A percentile compares a stretch with the other conserved stretches of the same genome.
Evolutionary conservation across 106 monocot species (phyloP).

Genomic region (Iris macrosiphon): DNA sequence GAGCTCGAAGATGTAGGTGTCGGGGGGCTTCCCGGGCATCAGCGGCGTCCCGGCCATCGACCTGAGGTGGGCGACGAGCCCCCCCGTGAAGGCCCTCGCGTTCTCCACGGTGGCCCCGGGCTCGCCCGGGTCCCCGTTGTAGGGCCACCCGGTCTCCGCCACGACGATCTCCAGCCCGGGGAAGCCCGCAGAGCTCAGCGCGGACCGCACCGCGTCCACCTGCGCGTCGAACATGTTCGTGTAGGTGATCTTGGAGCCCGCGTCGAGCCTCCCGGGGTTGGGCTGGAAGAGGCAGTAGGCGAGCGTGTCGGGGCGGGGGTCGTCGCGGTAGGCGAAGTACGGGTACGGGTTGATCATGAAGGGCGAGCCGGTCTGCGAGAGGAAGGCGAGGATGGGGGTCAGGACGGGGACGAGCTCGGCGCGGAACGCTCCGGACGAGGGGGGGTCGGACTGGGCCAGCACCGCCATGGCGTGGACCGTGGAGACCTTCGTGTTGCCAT

Average conservation of each 20-base stretch:
- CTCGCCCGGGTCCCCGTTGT: slow-evolving; percentile 59
- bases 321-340: slow-evolving; percentile 64
- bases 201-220: slow-evolving; percentile 71
- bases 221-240: slow-evolving; percentile 84
- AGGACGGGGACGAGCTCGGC: slow-evolving; percentile 26
- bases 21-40: slow-evolving; percentile 62
- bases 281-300: slow-evolving; percentile 84
- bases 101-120: slow-evolving; percentile 67
- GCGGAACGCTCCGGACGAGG: slow-evolving; percentile 55
- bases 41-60: slow-evolving; percentile 57
- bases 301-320: slow-evolving; percentile 71
- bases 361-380: slow-evolving; percentile 38
- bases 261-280: slow-evolving; percentile 48
- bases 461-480: slow-evolving; percentile 80
- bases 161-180: slow-evolving; percentile 62
- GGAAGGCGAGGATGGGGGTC: slow-evolving; percentile 44
- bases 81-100: slow-evolving; percentile 58
- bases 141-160: slow-evolving; percentile 94
- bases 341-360: slow-evolving; percentile 79
- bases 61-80: slow-evolving; percentile 54
- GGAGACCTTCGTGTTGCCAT: slow-evolving; percentile 36
- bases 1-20: slow-evolving; percentile 80
- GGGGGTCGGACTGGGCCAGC: slow-evolving; percentile 54
- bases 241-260: slow-evolving; percentile 48
- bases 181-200: slow-evolving; percentile 50